Base-by-base conservation (phyloP, 768 basidiomycete genomes). In the Russula griseocarnosa region DNA sequence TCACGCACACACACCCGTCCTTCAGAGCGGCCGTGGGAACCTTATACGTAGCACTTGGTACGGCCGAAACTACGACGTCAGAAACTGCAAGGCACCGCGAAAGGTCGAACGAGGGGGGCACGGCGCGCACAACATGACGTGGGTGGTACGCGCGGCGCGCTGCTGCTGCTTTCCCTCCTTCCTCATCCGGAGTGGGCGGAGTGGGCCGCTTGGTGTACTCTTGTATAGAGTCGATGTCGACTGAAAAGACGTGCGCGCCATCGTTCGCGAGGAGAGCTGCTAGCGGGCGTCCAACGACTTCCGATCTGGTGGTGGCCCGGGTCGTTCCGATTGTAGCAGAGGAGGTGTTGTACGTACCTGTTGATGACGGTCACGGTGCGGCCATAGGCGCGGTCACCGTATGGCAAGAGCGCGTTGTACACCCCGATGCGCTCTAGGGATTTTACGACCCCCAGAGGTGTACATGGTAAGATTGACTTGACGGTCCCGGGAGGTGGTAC, bases 381-480 rank as follows among this genome's bases (percentile, higher is more conserved):
- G 9, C 94, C 94, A 70, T 93, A 94, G 9, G 94, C 95, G 36
- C 95, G 84, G 74, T 98, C 94, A 38, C 97, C 97, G 73, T 97
- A 98, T 1, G 89, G 86, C 18, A 98, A 81, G 69, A 98, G 82
- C 68, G 76, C 87, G 77, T 98, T 98, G 79, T 99, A 98, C 16
- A 98, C 93, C 11, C 94, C 90, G 47, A 88, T 80, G 72, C 87
- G 82, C 73, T 99, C 97, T 26, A 99, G 80, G 65, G 86, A 91
- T 76, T 99, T 99, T 67, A 99, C 95, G 71, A 98, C 89, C 3
- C 94, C 97, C 13, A 99, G 83, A 0, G 97, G 95, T 5, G 97
- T 99, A 75, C 97, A 99, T 0, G 97, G 97, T 40, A 99, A 83
- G 71, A 99, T 92, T 5, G 94, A 96, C 76, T 98, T 98, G 71